Evolutionary conservation across 805 yeast species (phyloP), one percentile per base, ranked within the genome.

Genomic region (Kazachstania psychrophila): DNA sequence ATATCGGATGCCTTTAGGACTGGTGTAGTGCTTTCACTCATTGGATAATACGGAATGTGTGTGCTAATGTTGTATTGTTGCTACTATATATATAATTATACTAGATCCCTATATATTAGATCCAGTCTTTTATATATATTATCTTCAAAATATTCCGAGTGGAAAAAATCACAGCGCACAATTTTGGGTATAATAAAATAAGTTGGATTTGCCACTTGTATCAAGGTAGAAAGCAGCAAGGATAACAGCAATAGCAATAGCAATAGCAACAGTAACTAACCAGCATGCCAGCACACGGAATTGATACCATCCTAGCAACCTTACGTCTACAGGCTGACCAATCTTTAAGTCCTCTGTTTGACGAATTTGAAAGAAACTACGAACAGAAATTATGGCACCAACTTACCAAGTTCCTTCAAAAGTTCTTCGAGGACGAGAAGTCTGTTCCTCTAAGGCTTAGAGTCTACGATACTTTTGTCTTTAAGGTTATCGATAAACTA

Each of bases 381-480:
- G 95, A 87, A 54, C 70, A 95, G 48, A 87, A 86, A 60, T 71
- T 89, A 56, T 92, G 96, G 96, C 94, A 81, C 64, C 97, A 92
- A 66, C 71, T 92, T 55, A 84, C 96, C 2, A 73, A 74, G 42
- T 61, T 74, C 6, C 65, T 92, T 39, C 62, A 64, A 24, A 70
- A 69, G 43, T 72, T 88, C 53, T 89, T 75, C 63, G 65, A 64
- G 29, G 66, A 69, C 38, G 69, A 74, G 7, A 66, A 66, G 19
- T 68, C 82, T 11, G 61, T 58, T 25, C 63, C 72, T 0, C 60
- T 84, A 39, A 73, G 89, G 47, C 58, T 78, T 48, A 74, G 77
- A 44, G 61, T 89, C 36, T 89, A 73, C 60, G 75, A 76, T 39
- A 73, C 73, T 43, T 87, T 92, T 57, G 73, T 92, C 36, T 51